Base-by-base conservation (phyloP, 306 rosid genomes). In the Macrotyloma uniflorum region DNA sequence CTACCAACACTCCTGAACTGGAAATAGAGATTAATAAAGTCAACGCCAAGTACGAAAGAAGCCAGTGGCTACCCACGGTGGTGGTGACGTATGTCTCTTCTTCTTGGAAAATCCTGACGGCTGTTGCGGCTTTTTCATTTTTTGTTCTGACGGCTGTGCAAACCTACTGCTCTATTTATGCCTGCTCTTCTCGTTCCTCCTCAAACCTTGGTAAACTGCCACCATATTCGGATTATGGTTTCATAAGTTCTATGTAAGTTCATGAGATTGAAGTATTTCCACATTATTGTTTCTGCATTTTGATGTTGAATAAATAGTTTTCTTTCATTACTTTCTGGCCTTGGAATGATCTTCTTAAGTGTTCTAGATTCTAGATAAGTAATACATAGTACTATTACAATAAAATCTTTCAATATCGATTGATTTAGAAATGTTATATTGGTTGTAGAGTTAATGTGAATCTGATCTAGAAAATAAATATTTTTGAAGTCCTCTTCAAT, bases 91-190 rank as follows among this genome's bases (percentile, higher is more conserved):
- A 54, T 50, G 74, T 10, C n/a, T 33, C 19, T 12, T 32, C 82
- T 66, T 32, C 51, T 5, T n/a, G 70, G 75, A 43, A 16, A 6
- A 1, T 65, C 1, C 3, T 8, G 9, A 45, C 40, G 1, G 22
- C 64, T 20, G 0, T 71, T 22, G 79, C 28, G 14, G 55, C 70
- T 26, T 14, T 71, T 40, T 12, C 18, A 3, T 30, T 77, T 26
- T 57, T 81, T 70, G 68, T n/a, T 23, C 13, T 81, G 2, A 67
- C 63, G 22, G 78, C 50, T 42, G 49, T 76, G 26, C 59, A 81
- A 40, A n/a, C 70, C 0, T 40, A 59, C 70, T 81, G 75, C 62
- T 36, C 88, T 0, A 18, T 78, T 51, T 77, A 71, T 53, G 38
- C 0, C 20, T 54, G 62, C 32, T 23, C 62, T 20, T 19, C 58